phyloP scores from a whole-genome alignment of 495 filamentous ascomycete genomes.

The Penicillium daleae region DNA sequence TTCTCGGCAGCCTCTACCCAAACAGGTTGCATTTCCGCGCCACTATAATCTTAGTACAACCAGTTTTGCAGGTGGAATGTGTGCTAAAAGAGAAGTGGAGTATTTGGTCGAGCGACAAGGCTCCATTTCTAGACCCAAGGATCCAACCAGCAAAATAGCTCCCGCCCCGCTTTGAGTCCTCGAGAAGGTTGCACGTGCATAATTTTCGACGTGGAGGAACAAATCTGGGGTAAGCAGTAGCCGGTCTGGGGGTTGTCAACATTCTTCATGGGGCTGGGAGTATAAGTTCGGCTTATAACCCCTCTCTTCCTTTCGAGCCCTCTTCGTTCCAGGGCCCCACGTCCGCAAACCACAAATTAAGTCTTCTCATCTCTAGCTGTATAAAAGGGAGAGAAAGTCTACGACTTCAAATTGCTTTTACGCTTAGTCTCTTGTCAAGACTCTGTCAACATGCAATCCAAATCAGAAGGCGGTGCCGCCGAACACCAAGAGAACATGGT shows the following conservation, averaged over 20 bases:
- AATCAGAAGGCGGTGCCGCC: background rate
- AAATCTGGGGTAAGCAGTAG: conserved; percentile 1
- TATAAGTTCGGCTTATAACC: background rate
- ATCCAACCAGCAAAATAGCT: background rate
- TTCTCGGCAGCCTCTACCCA: background rate
- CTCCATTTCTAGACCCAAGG: background rate
- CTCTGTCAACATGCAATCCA: background rate
- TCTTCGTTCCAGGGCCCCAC: background rate
- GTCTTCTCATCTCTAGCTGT: background rate
- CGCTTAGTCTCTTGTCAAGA: background rate
- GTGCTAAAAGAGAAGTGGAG: background rate
- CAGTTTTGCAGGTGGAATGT: background rate
- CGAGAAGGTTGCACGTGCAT: background rate
- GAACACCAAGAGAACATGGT: background rate
- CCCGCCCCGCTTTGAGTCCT: background rate
- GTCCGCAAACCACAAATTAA: no score
- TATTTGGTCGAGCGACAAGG: background rate
- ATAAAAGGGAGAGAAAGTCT: background rate
- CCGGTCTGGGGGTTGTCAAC: background rate
- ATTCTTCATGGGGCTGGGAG: background rate
- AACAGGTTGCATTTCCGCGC: background rate
- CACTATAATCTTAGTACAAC: background rate
- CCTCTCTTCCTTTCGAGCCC: background rate
- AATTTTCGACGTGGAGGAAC: background rate
- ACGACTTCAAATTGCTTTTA: background rate